Percentiles rank a stretch among this genome's conserved stretches.
Conservation (phyloP, 2,329 filamentous ascomycete species). For the Arthrobotrys musiformis region DNA sequence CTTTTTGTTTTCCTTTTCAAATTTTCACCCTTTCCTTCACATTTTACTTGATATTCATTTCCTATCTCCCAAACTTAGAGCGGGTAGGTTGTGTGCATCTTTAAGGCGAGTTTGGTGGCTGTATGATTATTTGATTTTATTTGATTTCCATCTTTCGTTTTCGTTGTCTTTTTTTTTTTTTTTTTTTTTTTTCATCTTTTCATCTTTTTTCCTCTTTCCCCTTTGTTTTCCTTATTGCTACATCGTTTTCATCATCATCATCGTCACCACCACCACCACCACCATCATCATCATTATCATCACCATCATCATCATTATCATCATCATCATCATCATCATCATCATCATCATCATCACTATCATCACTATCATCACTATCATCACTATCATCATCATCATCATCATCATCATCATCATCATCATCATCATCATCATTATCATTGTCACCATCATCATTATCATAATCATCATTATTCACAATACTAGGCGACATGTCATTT, state of each 20-base stretch:
- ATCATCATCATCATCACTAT: slow-evolving; percentile 42
- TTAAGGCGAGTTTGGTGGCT: slow-evolving; percentile 56
- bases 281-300: neutral
- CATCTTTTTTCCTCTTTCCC: slow-evolving; percentile 36
- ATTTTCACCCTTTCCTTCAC: slow-evolving; percentile 25
- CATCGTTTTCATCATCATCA: neutral
- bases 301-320: slow-evolving; percentile 56
- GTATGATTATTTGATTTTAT: slow-evolving; percentile 52
- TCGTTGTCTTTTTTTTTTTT: slow-evolving; percentile 56
- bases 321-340: slow-evolving; percentile 2
- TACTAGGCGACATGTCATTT: slow-evolving; percentile 23
- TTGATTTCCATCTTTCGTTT: slow-evolving; percentile 58
- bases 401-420: slow-evolving; percentile 19
- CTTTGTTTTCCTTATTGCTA: slow-evolving; percentile 53
- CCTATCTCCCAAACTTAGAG: slow-evolving; percentile 55
- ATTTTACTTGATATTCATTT: slow-evolving; percentile 55
- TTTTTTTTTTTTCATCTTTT: neutral
- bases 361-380: slow-evolving; percentile 11
- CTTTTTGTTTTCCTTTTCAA: slow-evolving; percentile 34
- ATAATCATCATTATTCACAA: slow-evolving; percentile 24
- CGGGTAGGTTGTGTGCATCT: slow-evolving; percentile 55
- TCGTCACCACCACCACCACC: slow-evolving; percentile 41
- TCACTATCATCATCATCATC: slow-evolving; percentile 35
- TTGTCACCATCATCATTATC: slow-evolving; percentile 44
- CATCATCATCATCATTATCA: slow-evolving; percentile 56